Conservation (phyloP, 805 yeast genomes). For the Candida piceae region DNA sequence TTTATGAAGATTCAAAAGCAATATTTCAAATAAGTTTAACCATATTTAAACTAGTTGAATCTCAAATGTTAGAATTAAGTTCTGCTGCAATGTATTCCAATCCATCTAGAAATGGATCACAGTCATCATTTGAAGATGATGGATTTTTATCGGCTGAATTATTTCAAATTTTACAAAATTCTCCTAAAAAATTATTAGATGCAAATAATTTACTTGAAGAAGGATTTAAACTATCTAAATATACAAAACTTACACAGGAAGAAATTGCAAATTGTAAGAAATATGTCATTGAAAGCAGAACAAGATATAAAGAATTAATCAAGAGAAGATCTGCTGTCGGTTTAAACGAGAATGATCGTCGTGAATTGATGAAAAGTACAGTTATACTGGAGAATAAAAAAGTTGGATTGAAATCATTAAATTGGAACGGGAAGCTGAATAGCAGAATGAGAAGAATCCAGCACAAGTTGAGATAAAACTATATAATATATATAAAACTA, state of each 20-base stretch:
- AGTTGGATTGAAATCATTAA: slow-evolving; percentile 28
- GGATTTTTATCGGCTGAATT: slow-evolving; percentile 33
- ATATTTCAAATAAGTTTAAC: slow-evolving; percentile 80
- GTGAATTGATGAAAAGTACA: slow-evolving; percentile 21
- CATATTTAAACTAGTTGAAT: slow-evolving; percentile 69
- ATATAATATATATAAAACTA: not conserved
- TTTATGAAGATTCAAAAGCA: slow-evolving; percentile 87
- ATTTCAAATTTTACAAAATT: slow-evolving; percentile 81
- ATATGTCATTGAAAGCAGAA: slow-evolving; percentile 66
- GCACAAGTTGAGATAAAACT: slow-evolving; percentile 15
- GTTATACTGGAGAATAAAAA: slow-evolving; percentile 20
- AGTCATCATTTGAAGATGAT: slow-evolving; percentile 18
- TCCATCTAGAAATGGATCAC: not conserved
- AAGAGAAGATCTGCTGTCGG: slow-evolving; percentile 27
- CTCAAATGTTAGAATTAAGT: slow-evolving; percentile 40
- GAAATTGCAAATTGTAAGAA: slow-evolving; percentile 75
- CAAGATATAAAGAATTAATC: slow-evolving; percentile 31
- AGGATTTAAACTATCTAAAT: slow-evolving; percentile 50
- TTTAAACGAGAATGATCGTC: slow-evolving; percentile 27
- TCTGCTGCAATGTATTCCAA: slow-evolving; percentile 1
- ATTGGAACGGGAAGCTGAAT: slow-evolving; percentile 32
- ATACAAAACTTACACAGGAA: slow-evolving; percentile 66
- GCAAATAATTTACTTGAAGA: slow-evolving; percentile 66
- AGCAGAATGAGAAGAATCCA: slow-evolving; percentile 28
- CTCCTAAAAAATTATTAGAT: slow-evolving; percentile 67